Evolutionary conservation across 2,329 filamentous ascomycete species (phyloP).

Genomic region (Lachnellula cervina): DNA sequence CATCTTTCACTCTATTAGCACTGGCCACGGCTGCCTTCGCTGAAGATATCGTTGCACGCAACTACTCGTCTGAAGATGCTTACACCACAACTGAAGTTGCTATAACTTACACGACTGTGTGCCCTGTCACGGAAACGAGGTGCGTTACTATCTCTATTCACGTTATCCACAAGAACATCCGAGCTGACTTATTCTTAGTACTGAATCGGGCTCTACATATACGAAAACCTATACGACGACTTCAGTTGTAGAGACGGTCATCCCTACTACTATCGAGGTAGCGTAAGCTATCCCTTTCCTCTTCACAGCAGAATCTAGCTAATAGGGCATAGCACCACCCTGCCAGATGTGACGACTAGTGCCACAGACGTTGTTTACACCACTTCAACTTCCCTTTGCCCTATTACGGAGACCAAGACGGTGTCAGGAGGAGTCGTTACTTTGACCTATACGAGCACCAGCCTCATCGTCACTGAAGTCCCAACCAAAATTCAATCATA

Average conservation of each 20-base stretch:
- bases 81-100: slow-evolving; percentile 18
- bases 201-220: slow-evolving; percentile 35
- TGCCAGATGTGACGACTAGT: slow-evolving; percentile 14
- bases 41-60: slow-evolving; percentile 10
- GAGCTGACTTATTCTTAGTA: slow-evolving; percentile 17
- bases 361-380: slow-evolving; percentile 29
- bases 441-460: slow-evolving; percentile 23
- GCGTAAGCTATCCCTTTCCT: background rate
- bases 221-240: slow-evolving; percentile 39
- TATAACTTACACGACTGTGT: slow-evolving; percentile 24
- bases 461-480: slow-evolving; percentile 18
- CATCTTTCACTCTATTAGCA: slow-evolving; percentile 23
- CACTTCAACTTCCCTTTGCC: slow-evolving; percentile 39
- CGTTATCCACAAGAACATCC: background rate
- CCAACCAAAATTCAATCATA: slow-evolving; percentile 13
- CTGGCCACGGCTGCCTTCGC: slow-evolving; percentile 22
- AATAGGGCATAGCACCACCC: slow-evolving; percentile 6
- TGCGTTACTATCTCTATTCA: background rate
- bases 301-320: background rate
- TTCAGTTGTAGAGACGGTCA: slow-evolving; percentile 3
- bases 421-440: slow-evolving; percentile 38
- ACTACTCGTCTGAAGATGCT: slow-evolving; percentile 5
- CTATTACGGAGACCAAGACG: slow-evolving; percentile 44
- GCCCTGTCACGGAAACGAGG: slow-evolving; percentile 37
- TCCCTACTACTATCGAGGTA: slow-evolving; percentile 12